Evolutionary conservation across 1,284 basidiomycete genomes (phyloP), one percentile per base, ranked within the genome.

Genomic region (Leccinum cinnamomeum): DNA sequence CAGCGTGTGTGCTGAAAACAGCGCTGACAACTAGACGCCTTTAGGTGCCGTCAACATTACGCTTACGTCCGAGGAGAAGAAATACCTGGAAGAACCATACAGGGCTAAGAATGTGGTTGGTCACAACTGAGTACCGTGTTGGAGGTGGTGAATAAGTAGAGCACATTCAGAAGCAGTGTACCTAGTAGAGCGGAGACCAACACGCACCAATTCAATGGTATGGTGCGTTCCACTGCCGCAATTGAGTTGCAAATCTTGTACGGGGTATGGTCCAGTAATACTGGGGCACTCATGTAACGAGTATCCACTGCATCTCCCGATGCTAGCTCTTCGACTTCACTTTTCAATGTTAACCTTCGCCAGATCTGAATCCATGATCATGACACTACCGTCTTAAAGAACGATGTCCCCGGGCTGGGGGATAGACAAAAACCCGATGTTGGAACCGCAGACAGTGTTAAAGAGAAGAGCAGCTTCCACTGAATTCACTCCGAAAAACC

Each of bases 391-490:
- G 33, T 33, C 33, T 33, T 10, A 0, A 11, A 33, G 33, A 33
- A 33, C 1, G 33, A 0, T 1, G 33, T 33, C 33, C 33, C 10
- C 10, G 33, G 33, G 33, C 8, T 30, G 30, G 30, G 30, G 30
- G 30, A 33, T 11, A 33, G 33, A 33, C 33, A 11, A 33, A 33
- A 33, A 30, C 33, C 33, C 33, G 10, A 33, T 33, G 10, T 33
- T 33, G 30, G 30, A 33, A 33, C 30, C 30, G 30, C 30, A 95
- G 75, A 3, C 28, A 30, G 2, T 30, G 28, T 95, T 97, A 85
- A 97, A 98, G 16, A 98, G 82, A 11, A 98, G 81, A 0, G 91
- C 92, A 0, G 85, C 78, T 28, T 85, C 84, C 28, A 84, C 79
- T 25, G 75, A 67, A 30, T 30, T 30, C 28, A 30, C 28, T 30